These are phyloP conservation scores for Saxophila tyrrhenica DNA, from an alignment of 495 filamentous ascomycete species.

Conservation along the genomic window DNA sequence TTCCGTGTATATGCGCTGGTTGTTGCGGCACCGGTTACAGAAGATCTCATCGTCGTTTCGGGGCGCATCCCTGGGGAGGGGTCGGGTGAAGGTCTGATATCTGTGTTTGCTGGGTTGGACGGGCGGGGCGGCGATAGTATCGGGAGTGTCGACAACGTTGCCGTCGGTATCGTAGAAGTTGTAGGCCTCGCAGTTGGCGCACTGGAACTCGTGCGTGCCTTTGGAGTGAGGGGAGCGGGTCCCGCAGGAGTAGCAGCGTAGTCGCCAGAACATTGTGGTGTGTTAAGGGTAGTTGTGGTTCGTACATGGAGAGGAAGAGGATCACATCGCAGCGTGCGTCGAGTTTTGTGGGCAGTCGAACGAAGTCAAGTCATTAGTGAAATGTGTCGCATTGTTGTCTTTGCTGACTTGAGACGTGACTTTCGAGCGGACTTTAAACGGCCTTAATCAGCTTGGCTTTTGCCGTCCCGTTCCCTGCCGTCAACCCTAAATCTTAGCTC, in stretches of 20 bases:
- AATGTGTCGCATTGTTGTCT: no score
- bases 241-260: constrained; percentile 21
- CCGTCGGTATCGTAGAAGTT: constrained; percentile 83
- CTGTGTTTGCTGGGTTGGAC: not conserved
- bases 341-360: not conserved
- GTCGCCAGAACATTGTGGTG: constrained; percentile 8
- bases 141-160: constrained; percentile 78
- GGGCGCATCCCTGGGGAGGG: not conserved
- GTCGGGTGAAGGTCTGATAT: constrained; percentile 11
- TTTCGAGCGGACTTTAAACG: not conserved
- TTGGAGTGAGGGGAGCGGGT: constrained; percentile 11
- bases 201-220: constrained; percentile 31
- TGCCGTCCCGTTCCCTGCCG: no score
- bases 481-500: no score
- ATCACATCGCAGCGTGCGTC: not conserved
- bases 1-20: constrained; percentile 64
- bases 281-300: not conserved
- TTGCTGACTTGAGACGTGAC: no score
- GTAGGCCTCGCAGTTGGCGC: constrained; percentile 61
- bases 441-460: no score
- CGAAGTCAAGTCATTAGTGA: not conserved
- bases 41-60: constrained; percentile 38
- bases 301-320: not conserved
- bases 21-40: constrained; percentile 66
- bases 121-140: constrained; percentile 27